phyloP scores from a whole-genome alignment of 2,329 filamentous ascomycete species.

The Daldinia sp. region DNA sequence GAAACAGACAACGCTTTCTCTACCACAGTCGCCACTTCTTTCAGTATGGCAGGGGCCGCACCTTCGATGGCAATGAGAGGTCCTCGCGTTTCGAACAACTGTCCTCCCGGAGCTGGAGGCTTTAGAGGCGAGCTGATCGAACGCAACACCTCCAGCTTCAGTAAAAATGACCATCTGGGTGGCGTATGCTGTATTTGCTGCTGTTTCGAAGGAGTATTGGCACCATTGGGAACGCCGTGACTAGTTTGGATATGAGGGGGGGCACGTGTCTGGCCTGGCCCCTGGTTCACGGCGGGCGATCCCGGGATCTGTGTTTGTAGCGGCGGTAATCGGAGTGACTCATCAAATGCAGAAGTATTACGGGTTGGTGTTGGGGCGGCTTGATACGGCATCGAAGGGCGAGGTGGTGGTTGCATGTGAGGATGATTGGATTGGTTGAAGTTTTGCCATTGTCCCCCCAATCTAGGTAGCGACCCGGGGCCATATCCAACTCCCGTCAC shows the following conservation, averaged over 20 bases:
- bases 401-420: constrained; percentile 67
- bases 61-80: constrained; percentile 88
- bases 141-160: constrained; percentile 81
- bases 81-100: constrained; percentile 68
- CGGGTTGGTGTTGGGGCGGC: constrained; percentile 49
- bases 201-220: constrained; percentile 21
- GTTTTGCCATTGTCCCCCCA: constrained; percentile 37
- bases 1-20: constrained; percentile 68
- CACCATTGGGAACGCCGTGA: constrained; percentile 34
- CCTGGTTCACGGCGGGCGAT: constrained; percentile 43
- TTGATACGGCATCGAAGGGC: constrained; percentile 56
- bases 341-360: constrained; percentile 64
- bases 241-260: constrained; percentile 24
- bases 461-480: constrained; percentile 47
- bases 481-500: constrained; percentile 49
- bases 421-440: constrained; percentile 32
- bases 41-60: constrained; percentile 64
- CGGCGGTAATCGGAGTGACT: constrained; percentile 66
- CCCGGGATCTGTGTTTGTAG: constrained; percentile 60
- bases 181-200: constrained; percentile 33
- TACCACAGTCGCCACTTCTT: constrained; percentile 72
- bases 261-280: constrained; percentile 31
- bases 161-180: constrained; percentile 72
- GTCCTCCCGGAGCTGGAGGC: constrained; percentile 51
- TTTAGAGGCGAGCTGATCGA: constrained; percentile 79